Conservation (phyloP, 257 asterid species). For the Nicotiana tomentosiformis region DNA sequence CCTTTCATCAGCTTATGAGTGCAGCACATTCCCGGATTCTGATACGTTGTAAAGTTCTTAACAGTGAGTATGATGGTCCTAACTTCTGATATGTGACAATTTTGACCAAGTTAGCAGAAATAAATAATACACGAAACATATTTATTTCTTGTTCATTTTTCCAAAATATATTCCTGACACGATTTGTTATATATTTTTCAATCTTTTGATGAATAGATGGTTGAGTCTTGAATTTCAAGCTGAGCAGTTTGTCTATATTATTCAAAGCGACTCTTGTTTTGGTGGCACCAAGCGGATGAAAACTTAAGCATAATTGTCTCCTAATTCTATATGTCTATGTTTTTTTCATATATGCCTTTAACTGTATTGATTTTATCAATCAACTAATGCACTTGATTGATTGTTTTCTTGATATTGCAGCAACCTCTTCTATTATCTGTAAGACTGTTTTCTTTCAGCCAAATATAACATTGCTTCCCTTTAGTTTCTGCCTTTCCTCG, state of each 20-base stretch:
- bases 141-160: not conserved
- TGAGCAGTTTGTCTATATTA: not conserved
- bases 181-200: not conserved
- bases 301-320: not conserved
- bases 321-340: no score
- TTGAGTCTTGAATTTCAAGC: not conserved
- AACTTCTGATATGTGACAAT: constrained; percentile 2
- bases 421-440: no score
- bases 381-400: not conserved
- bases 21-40: not conserved
- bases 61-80: not conserved
- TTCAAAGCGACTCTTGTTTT: not conserved
- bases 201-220: not conserved
- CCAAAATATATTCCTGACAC: not conserved
- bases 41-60: not conserved
- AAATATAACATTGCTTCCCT: not conserved
- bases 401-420: not conserved
- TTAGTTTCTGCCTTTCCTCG: not conserved
- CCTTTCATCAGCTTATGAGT: not conserved
- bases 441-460: not conserved
- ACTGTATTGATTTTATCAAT: not conserved
- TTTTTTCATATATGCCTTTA: not conserved
- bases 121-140: not conserved
- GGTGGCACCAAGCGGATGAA: not conserved
- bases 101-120: not conserved